Base-by-base conservation (phyloP, 345 rosid genomes). In the Eucalyptus albens region DNA sequence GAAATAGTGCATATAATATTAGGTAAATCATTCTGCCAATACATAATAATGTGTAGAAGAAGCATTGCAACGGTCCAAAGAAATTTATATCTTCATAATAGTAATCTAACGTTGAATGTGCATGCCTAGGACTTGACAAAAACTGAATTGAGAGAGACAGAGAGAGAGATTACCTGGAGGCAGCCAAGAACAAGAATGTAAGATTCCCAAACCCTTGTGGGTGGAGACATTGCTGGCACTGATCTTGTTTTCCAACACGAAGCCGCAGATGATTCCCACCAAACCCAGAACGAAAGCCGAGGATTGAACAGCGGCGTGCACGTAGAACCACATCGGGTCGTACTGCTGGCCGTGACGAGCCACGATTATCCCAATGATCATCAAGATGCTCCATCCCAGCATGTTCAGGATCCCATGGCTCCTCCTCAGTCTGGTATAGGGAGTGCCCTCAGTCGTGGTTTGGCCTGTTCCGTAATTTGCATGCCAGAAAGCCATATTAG, bases 291-390 rank as follows among this genome's bases (percentile, higher is more conserved):
- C 65, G 53, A 95, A 97, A 14, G 94, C 98, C 37, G 89, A 21
- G 24, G 92, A 88, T 86, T 97, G 99, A 90, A 97, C 77, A 59
- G 90, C 87, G 3, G 51, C 77, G 87, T 97, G 99, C 8, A 89
- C 45, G 89, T 95, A 97, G 92, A 95, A 97, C 99, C 98, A 97
- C 14, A 90, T 14, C 2, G 98, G 97, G 49, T 97, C 99, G 94
- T 92, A 92, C n/a, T 92, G 90, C 92, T 90, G 95, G 42, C 92
- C 88, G 89, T 95, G 86, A 5, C 99, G 93, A 88, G 96, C 98
- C 13, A 92, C 91, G 12, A 97, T 88, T 22, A 90, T 95, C 83
- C 99, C 99, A 10, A 97, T 94, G 82, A 95, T 92, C 93, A 93
- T 91, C 87, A 95, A 31, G 49, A 96, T 92, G 3, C 99, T 97